Conservation (phyloP, 169 alveolate species). For the Plasmodium yoelii region DNA sequence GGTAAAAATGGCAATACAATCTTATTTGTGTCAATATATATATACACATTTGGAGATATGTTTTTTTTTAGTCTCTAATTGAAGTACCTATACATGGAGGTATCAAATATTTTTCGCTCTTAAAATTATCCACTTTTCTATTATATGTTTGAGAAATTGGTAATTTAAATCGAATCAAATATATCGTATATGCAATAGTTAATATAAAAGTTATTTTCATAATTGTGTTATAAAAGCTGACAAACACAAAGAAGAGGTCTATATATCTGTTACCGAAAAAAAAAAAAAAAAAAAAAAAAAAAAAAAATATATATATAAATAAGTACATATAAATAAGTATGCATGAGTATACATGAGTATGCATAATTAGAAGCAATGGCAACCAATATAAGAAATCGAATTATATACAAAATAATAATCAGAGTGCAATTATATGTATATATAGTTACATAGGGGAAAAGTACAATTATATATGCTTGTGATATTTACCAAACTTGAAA, state of each 20-base stretch:
- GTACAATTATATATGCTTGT: neutral
- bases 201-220: slow-evolving; percentile 93
- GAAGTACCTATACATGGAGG: slow-evolving; percentile 84
- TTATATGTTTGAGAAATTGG: slow-evolving; percentile 94
- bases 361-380: neutral
- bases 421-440: neutral
- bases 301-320: no score
- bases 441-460: neutral
- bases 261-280: slow-evolving; percentile 80
- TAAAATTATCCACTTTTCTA: slow-evolving; percentile 92
- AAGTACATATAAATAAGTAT: no score
- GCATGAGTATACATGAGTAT: neutral
- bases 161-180: slow-evolving; percentile 88
- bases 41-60: neutral
- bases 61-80: neutral
- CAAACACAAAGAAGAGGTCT: slow-evolving; percentile 89
- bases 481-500: neutral
- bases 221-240: slow-evolving; percentile 93
- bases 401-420: neutral
- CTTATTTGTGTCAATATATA: neutral
- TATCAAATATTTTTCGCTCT: slow-evolving; percentile 93
- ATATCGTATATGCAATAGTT: slow-evolving; percentile 91
- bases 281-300: neutral
- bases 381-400: neutral
- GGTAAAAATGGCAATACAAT: neutral